Percentiles rank a stretch among this genome's conserved stretches.
These are phyloP conservation scores for Didymella segeticola DNA, from an alignment of 2,329 filamentous ascomycete species.

Conservation along the genomic window DNA sequence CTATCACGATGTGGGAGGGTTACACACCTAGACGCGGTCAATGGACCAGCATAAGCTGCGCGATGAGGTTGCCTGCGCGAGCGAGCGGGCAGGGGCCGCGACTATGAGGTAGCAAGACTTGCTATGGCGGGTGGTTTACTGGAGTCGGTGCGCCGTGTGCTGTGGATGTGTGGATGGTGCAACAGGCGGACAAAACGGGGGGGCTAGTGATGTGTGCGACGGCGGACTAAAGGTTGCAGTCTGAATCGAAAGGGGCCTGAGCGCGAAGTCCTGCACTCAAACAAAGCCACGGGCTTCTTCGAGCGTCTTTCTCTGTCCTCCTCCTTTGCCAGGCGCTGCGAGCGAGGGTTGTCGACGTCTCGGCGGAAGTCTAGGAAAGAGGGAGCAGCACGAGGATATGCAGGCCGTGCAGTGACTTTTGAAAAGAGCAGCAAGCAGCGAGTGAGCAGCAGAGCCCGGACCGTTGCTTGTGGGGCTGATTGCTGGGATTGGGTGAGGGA, in stretches of 20 bases:
- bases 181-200: slow-evolving; percentile 33
- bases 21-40: slow-evolving; percentile 42
- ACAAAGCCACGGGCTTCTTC: not conserved
- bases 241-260: slow-evolving; percentile 13
- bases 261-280: slow-evolving; percentile 16
- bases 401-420: slow-evolving; percentile 17
- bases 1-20: not conserved
- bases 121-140: slow-evolving; percentile 18
- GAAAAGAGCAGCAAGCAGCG: slow-evolving; percentile 16
- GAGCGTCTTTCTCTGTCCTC: not conserved
- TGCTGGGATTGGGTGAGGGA: slow-evolving; percentile 21
- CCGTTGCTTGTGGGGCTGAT: slow-evolving; percentile 15
- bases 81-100: slow-evolving; percentile 17
- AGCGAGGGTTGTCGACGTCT: slow-evolving; percentile 37
- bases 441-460: slow-evolving; percentile 7
- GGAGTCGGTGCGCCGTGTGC: slow-evolving; percentile 16
- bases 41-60: slow-evolving; percentile 42
- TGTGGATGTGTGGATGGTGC: slow-evolving; percentile 23
- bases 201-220: slow-evolving; percentile 25
- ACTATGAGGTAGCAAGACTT: slow-evolving; percentile 22
- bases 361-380: slow-evolving; percentile 36
- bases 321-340: slow-evolving; percentile 8
- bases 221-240: slow-evolving; percentile 17
- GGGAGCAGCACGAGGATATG: slow-evolving; percentile 16
- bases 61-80: slow-evolving; percentile 16